Conservation (phyloP, 495 filamentous ascomycete genomes). For the Neurospora sp. region DNA sequence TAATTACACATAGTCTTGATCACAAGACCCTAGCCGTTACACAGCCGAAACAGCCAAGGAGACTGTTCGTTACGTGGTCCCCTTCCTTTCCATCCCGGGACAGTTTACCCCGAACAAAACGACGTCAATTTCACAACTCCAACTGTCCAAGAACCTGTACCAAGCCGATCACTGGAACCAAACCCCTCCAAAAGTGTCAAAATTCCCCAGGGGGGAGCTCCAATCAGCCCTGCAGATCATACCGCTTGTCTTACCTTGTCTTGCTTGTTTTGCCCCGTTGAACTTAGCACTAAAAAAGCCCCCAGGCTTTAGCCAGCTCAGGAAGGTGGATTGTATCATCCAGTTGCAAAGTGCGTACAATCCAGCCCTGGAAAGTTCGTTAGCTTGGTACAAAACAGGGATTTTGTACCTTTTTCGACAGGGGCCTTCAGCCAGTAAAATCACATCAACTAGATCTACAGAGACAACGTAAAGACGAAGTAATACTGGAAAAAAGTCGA, state of each 20-base stretch:
- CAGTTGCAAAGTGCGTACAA: too few species aligned
- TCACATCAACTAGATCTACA: too few species aligned
- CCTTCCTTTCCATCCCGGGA: neutral
- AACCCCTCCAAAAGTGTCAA: neutral
- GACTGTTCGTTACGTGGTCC: neutral
- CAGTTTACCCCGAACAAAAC: neutral
- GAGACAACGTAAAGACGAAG: too few species aligned
- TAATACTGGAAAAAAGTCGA: too few species aligned
- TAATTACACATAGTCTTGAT: neutral
- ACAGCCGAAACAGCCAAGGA: neutral
- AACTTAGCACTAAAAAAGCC: neutral
- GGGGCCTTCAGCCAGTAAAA: too few species aligned
- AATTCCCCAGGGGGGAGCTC: neutral
- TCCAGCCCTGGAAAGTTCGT: too few species aligned
- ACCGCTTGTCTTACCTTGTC: neutral
- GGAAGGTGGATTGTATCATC: neutral
- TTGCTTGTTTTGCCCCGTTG: neutral
- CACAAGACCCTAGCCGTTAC: neutral
- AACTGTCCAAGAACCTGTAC: neutral
- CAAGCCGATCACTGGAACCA: neutral
- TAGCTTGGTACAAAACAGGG: too few species aligned
- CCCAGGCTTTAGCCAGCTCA: neutral
- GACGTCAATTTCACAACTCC: neutral
- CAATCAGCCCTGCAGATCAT: neutral
- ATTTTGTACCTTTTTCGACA: too few species aligned